These are phyloP conservation scores for Thecaphora thlaspeos DNA, from an alignment of 1,284 basidiomycete species.

Conservation along the genomic window DNA sequence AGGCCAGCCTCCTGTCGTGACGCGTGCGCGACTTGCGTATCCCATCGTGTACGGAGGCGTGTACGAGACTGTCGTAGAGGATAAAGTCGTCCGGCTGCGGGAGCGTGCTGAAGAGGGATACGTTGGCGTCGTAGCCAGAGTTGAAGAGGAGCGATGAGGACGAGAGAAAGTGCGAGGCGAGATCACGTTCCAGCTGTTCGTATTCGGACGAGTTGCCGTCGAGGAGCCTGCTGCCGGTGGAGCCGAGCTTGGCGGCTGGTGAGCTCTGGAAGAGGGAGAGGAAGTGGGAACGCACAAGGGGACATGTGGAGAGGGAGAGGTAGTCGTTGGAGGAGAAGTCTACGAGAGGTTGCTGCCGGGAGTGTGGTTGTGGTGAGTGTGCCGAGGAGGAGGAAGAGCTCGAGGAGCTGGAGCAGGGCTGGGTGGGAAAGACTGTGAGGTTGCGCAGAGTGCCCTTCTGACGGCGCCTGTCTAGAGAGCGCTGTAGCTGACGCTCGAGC, in stretches of 20 bases:
- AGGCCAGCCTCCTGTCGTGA: conserved; percentile 12
- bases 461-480: conserved; percentile 36
- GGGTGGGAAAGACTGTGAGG: conserved; percentile 30
- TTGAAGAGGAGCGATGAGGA: conserved; percentile 79
- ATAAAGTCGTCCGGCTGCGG: conserved; percentile 78
- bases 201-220: conserved; percentile 66
- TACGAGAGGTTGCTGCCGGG: conserved; percentile 36
- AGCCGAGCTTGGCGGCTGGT: conserved; percentile 62
- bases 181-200: conserved; percentile 37
- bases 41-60: conserved; percentile 89
- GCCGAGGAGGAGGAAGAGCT: conserved; percentile 2
- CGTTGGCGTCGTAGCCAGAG: conserved; percentile 92
- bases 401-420: conserved; percentile 6
- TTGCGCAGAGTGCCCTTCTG: conserved; percentile 42
- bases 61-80: conserved; percentile 83
- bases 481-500: conserved; percentile 43
- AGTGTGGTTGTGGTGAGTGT: not conserved
- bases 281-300: conserved; percentile 59
- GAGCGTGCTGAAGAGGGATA: conserved; percentile 78
- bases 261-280: conserved; percentile 9
- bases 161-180: conserved; percentile 39
- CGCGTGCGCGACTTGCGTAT: conserved; percentile 70
- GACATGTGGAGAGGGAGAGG: conserved; percentile 74
- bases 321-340: conserved; percentile 94
- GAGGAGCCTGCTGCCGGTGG: conserved; percentile 85